Conservation (phyloP, 73 alveolate genomes). For the Paramecium pentaurelia region DNA sequence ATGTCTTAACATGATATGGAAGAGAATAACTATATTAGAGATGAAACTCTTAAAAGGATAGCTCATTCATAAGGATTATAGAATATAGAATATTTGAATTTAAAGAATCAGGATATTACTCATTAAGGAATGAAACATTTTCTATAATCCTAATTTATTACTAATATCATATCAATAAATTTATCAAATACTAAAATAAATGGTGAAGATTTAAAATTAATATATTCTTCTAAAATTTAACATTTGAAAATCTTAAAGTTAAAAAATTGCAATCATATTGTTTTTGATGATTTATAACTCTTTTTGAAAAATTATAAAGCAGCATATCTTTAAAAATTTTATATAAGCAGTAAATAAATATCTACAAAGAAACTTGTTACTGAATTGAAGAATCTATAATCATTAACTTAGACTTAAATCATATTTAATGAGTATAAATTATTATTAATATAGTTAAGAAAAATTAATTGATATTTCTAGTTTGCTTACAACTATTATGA, state of each 20-base stretch:
- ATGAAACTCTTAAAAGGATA: slow-evolving; percentile 5
- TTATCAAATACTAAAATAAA: not conserved
- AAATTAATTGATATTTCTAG: not conserved
- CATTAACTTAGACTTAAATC: not conserved
- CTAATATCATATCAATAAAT: not conserved
- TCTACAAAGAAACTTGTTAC: not conserved
- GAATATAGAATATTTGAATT: not conserved
- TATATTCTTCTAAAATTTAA: not conserved
- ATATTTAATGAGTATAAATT: not conserved
- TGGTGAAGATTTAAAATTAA: not conserved
- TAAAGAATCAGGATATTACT: not conserved
- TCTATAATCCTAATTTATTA: not conserved
- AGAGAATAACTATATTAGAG: not conserved
- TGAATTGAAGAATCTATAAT: not conserved
- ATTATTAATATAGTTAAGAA: not conserved
- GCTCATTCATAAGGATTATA: not conserved
- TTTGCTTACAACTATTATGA: not conserved
- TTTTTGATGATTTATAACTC: not conserved
- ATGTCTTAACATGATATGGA: not conserved
- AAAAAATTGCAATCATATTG: not conserved
- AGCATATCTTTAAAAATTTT: not conserved
- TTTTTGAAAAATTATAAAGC: slow-evolving; percentile 3
- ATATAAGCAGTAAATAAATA: not conserved
- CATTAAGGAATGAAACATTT: not conserved
- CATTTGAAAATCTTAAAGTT: not conserved